phyloP scores from a whole-genome alignment of 78 protist genomes.

The Pelomyxa schiedti region DNA sequence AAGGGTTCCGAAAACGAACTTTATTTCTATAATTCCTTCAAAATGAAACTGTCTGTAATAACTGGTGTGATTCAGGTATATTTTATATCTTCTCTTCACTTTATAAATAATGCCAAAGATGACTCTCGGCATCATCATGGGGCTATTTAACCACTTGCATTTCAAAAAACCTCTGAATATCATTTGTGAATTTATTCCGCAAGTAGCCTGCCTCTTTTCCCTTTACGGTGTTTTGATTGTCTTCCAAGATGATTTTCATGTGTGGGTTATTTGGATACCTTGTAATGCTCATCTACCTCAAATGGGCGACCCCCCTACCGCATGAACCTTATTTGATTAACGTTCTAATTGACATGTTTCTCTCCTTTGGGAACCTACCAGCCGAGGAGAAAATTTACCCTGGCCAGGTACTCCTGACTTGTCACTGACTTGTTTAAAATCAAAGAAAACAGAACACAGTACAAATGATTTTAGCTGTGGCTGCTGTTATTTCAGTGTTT shows the following conservation, averaged over 20 bases:
- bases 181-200: constrained; percentile 49
- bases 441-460: too few relatives aligned
- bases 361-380: constrained; percentile 29
- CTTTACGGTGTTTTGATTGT: too few relatives aligned
- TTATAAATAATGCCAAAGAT: constrained; percentile 29
- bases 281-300: constrained; percentile 41
- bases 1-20: constrained; percentile 52
- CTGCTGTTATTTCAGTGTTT: constrained; percentile 77
- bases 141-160: constrained; percentile 43
- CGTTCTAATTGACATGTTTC: constrained; percentile 75
- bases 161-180: constrained; percentile 20
- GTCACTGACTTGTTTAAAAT: too few relatives aligned
- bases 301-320: constrained; percentile 23
- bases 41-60: constrained; percentile 91
- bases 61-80: constrained; percentile 76
- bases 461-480: constrained; percentile 53
- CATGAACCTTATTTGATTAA: constrained; percentile 43
- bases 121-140: constrained; percentile 66
- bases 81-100: background rate
- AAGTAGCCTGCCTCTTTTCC: background rate
- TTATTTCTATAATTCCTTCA: constrained; percentile 77
- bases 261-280: constrained; percentile 87
- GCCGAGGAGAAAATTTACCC: background rate
- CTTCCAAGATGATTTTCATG: constrained; percentile 86
- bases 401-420: background rate